Evolutionary conservation across 257 asterid species (phyloP), one percentile per base, ranked within the genome.

Genomic region (Nicotiana knightiana): DNA sequence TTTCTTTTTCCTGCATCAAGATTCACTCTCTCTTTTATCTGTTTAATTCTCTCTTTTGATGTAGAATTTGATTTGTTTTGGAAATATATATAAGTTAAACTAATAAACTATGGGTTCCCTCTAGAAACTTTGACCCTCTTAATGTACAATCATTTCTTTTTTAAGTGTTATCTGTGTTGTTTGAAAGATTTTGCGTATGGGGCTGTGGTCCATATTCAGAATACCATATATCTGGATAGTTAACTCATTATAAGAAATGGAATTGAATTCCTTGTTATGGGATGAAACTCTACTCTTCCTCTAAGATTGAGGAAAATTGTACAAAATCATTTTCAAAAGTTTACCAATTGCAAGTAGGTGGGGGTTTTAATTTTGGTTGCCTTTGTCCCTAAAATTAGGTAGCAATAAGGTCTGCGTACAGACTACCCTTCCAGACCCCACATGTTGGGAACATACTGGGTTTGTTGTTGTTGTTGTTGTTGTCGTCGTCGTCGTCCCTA

Each of bases 11-110:
- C 77, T 87, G 81, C 35, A 76, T 85, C 81, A 77, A 77, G 78
- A 77, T 53, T 85, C 24, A 53, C 77, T 33, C 84, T 39, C 13
- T 51, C 53, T 51, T 82, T 63, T 81, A 78, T 73, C 70, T 37
- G 80, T 81, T 85, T 88, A 48, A 55, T 84, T 81, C 58, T 84
- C 59, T 79, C n/a, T 43, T 65, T 88, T 61, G 24, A 84, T 85
- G 88, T 85, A 84, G 86, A 86, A 82, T 75, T 43, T 88, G 39
- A 81, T 83, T 86, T 88, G 63, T 83, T 87, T 85, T 79, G 82
- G 77, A 84, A 64, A 73, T 87, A 77, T 87, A 73, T 84, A 84
- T 80, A 66, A 63, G 77, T 37, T 61, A 67, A 65, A 51, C 66
- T 68, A 66, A 76, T 65, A 66, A 32, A 24, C 6, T 71, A 46